phyloP scores from a whole-genome alignment of 2,329 filamentous ascomycete genomes.

The Tolypocladium pustulatum region DNA sequence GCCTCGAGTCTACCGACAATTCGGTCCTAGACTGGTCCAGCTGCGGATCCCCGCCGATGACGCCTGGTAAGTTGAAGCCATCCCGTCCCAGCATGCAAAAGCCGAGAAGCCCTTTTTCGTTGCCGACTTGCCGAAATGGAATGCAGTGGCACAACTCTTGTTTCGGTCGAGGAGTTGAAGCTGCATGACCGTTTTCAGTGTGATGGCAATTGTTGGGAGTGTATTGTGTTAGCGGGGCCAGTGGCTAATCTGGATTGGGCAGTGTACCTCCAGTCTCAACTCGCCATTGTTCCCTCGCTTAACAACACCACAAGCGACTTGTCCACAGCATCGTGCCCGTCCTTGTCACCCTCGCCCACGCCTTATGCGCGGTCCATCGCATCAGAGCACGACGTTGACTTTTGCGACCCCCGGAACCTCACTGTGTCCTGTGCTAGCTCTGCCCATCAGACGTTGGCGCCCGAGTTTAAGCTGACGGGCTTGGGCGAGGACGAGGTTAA shows the following conservation, averaged over 20 bases:
- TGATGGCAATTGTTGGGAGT: slow-evolving; percentile 1
- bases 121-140: not conserved
- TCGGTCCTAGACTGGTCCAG: slow-evolving; percentile 69
- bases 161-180: not conserved
- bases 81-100: not conserved
- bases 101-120: not conserved
- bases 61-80: slow-evolving; percentile 62
- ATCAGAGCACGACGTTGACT: slow-evolving; percentile 66
- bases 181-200: not conserved
- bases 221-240: slow-evolving; percentile 11
- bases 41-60: slow-evolving; percentile 75
- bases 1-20: slow-evolving; percentile 62
- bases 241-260: slow-evolving; percentile 25
- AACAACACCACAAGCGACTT: slow-evolving; percentile 57
- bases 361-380: slow-evolving; percentile 61
- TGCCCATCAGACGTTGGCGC: slow-evolving; percentile 36
- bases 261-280: slow-evolving; percentile 41
- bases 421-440: slow-evolving; percentile 52
- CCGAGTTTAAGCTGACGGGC: slow-evolving; percentile 56
- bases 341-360: slow-evolving; percentile 77
- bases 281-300: slow-evolving; percentile 45
- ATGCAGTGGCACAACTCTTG: not conserved
- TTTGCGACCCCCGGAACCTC: slow-evolving; percentile 85
- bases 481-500: slow-evolving; percentile 49
- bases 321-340: slow-evolving; percentile 68